phyloP scores from a whole-genome alignment of 2,329 filamentous ascomycete species.

The Cylindrodendrum hubeiense region DNA sequence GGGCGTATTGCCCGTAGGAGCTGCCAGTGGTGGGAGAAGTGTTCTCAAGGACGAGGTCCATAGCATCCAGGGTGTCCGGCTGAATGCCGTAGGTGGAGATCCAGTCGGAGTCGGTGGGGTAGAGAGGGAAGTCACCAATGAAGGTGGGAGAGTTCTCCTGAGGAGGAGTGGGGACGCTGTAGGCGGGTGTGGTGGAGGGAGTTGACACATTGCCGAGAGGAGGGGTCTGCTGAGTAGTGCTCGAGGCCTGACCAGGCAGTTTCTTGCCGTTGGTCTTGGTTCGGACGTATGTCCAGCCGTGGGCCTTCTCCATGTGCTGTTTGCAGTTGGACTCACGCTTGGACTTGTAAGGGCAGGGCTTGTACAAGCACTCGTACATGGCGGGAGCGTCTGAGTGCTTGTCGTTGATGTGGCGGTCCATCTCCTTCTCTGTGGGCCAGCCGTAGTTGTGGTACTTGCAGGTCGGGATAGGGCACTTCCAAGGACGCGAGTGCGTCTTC shows the following conservation, averaged over 20 bases:
- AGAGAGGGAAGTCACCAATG: slow-evolving; percentile 61
- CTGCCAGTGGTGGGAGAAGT: slow-evolving; percentile 53
- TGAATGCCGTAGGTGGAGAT: slow-evolving; percentile 48
- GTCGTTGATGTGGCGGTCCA: slow-evolving; percentile 95
- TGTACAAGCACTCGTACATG: slow-evolving; percentile 86
- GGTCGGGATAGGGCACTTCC: slow-evolving; percentile 85
- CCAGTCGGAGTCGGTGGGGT: slow-evolving; percentile 62
- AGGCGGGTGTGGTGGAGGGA: slow-evolving; percentile 66
- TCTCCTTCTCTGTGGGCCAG: slow-evolving; percentile 98
- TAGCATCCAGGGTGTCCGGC: slow-evolving; percentile 52
- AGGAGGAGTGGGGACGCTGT: slow-evolving; percentile 69
- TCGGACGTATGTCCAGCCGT: slow-evolving; percentile 90
- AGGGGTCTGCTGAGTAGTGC: slow-evolving; percentile 66
- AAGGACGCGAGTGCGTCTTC: slow-evolving; percentile 96
- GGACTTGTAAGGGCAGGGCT: slow-evolving; percentile 90
- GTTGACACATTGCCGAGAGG: slow-evolving; percentile 72
- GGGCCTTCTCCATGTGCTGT: slow-evolving; percentile 98
- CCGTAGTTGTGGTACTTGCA: slow-evolving; percentile 94
- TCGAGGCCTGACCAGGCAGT: slow-evolving; percentile 57
- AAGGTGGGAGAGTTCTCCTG: slow-evolving; percentile 57
- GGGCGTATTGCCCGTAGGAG: slow-evolving; percentile 66
- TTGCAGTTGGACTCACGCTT: slow-evolving; percentile 98
- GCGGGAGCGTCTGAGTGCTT: slow-evolving; percentile 87
- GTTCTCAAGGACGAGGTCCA: slow-evolving; percentile 55
- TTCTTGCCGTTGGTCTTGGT: slow-evolving; percentile 92